These are phyloP conservation scores for Cystobasidiopsis lactophilus DNA, from an alignment of 768 basidiomycete species.

Conservation along the genomic window DNA sequence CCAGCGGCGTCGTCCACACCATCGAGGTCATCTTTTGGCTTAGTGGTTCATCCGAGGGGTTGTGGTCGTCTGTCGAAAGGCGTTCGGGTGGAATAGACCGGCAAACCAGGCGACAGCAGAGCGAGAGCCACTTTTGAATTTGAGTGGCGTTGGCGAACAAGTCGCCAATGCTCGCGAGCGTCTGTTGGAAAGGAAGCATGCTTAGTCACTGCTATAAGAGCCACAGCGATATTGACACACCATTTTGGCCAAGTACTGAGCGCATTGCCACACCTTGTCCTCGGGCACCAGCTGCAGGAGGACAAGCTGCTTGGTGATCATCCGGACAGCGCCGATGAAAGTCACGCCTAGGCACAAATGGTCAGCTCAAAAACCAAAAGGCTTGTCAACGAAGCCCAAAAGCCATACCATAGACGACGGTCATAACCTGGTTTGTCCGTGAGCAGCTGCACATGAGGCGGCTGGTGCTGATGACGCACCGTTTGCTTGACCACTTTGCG, in stretches of 20 bases:
- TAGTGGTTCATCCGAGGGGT: too few species aligned
- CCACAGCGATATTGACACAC: slow-evolving; percentile 29
- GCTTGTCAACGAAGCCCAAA: too few species aligned
- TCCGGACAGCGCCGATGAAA: slow-evolving; percentile 76
- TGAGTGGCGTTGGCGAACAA: slow-evolving; percentile 76
- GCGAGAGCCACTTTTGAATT: slow-evolving; percentile 78
- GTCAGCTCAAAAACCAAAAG: too few species aligned
- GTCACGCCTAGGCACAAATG: slow-evolving; percentile 39
- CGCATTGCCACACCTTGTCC: slow-evolving; percentile 49
- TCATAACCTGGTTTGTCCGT: slow-evolving; percentile 51
- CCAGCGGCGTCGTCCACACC: slow-evolving; percentile 90
- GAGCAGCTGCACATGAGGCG: not conserved
- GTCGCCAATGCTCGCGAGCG: slow-evolving; percentile 63
- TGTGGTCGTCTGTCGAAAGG: slow-evolving; percentile 17
- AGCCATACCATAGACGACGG: slow-evolving; percentile 63
- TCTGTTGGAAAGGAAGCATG: slow-evolving; percentile 25
- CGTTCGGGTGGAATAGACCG: not conserved
- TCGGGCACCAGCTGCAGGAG: slow-evolving; percentile 48
- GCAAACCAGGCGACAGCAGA: slow-evolving; percentile 59
- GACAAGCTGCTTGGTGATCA: slow-evolving; percentile 71
- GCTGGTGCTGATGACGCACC: slow-evolving; percentile 28
- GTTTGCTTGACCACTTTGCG: slow-evolving; percentile 97
- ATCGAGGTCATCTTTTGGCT: slow-evolving; percentile 90
- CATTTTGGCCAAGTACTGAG: slow-evolving; percentile 59
- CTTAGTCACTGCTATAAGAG: too few species aligned